Evolutionary conservation across 108 stramenopile species (phyloP), one percentile per base, ranked within the genome.

Genomic region (Cylindrotheca fusiformis): DNA sequence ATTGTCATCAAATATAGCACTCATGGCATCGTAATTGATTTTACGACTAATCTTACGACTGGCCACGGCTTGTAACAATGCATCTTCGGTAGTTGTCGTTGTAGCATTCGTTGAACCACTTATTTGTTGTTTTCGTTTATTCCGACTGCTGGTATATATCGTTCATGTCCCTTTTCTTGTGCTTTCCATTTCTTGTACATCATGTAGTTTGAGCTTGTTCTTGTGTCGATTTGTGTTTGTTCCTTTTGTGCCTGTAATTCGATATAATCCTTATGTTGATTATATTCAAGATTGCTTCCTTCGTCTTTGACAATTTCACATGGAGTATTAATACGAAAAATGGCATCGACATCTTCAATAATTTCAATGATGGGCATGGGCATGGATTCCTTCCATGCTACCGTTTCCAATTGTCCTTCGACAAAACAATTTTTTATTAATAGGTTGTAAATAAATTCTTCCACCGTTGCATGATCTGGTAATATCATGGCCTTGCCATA

Each of bases 1-100:
- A 19, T 58, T 75, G 72, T 88, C 87, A 49, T 90, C 88, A 76
- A 94, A 94, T 27, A 94, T 77, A 1, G 85, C 78, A 67, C 83
- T 86, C 88, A 96, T 80, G 31, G 93, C 96, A 72, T 92, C 90
- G 57, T 96, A 96, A 64, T 96, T 94, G 72, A 96, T 96, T 71
- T 96, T 96, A 32, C 92, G 80, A 36, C 86, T 88, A 36, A 96
- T 86, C 63, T 93, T 92, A 44, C 90, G 76, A 25, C 68, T 85
- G n/a, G 85, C 72, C 18, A 96, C 80, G n/a, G 80, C 87, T 36
- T 85, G 85, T 56, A 90, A 28, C 55, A 96, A 68, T 1, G 87
- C 87, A 59, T 89, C 87, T 67, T 90, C 88, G 3, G 95, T 88
- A 6, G 89, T 72, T 55, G 66, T 55, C 52, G 71, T 65, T 45